Conservation (phyloP, 495 filamentous ascomycete genomes). For the Penicillium subrubescens region DNA sequence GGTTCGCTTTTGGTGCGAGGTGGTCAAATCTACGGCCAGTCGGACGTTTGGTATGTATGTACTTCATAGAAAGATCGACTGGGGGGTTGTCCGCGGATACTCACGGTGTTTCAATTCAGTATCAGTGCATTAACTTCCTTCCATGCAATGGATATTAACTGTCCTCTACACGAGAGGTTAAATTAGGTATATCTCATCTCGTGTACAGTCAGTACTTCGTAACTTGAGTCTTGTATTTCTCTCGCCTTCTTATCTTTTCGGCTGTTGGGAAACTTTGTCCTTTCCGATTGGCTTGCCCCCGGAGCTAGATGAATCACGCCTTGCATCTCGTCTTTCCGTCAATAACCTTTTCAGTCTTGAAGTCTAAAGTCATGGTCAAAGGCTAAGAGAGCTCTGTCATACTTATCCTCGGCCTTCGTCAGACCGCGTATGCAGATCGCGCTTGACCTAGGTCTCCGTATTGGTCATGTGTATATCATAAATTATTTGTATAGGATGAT, state of each 20-base stretch:
- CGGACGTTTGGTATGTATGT: background rate
- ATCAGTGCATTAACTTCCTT: background rate
- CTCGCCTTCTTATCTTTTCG: slow-evolving; percentile 5
- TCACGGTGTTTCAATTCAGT: background rate
- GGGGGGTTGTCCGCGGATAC: background rate
- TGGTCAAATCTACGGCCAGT: slow-evolving; percentile 4
- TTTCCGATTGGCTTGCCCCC: slow-evolving; percentile 14
- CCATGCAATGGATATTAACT: background rate
- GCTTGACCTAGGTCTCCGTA: background rate
- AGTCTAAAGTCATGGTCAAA: background rate
- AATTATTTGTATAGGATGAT: background rate
- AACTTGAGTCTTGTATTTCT: background rate
- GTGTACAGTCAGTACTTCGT: background rate
- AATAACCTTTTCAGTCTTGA: background rate
- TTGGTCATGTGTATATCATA: background rate
- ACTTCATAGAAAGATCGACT: background rate
- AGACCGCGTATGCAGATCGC: background rate
- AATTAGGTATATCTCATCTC: background rate
- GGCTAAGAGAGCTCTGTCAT: background rate
- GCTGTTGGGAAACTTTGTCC: background rate
- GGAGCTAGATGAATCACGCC: slow-evolving; percentile 15
- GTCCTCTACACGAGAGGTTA: background rate
- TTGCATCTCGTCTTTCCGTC: slow-evolving; percentile 10
- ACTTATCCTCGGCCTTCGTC: background rate
- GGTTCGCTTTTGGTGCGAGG: slow-evolving; percentile 8